Base-by-base conservation (phyloP, 2,329 filamentous ascomycete species). In the Pseudogymnoascus sp. region DNA sequence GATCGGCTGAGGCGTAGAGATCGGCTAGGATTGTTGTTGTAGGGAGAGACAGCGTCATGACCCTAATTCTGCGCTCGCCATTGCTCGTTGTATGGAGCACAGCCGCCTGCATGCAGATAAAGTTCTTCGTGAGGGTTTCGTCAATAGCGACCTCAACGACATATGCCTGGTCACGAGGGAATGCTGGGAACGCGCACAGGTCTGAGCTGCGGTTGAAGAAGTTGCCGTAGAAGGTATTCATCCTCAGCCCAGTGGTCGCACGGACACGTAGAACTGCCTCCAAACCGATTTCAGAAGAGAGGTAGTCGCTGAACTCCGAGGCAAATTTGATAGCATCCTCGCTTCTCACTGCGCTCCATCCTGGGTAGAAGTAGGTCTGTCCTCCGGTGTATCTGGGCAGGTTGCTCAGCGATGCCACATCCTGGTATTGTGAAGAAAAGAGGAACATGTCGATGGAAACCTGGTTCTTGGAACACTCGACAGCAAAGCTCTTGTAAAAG, bases 201-300 rank as follows among this genome's bases (percentile, higher is more conserved):
- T 99, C 94, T 14, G 92, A 97, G 74, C 91, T 96, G 69, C 94
- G 85, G 80, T 97, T 99, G 82, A 99, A 99, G 78, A 99, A 99
- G 79, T 99, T 99, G 69, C 94, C 94, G 76, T 97, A 99, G 78
- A 99, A 99, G 1, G 93, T 92, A 78, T 64, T 63, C 90, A 97
- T 97, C 62, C 94, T 87, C 64, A 99, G 79, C 61, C 94, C 94
- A 23, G 92, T 97, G 1, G 92, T 97, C 16, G 94, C 94, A 68
- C 94, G 88, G 40, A 99, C 94, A 73, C 94, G 89, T 63, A 99
- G 87, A 38, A 99, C 94, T 47, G 94, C 94, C 77, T 99, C 94
- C 37, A 99, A 79, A 0, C 93, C 94, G 72, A 99, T 97, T 75
- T 99, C 94, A 0, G 92, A 87, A 8, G 92, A 97, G n/a, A 99